Evolutionary conservation across 2,329 filamentous ascomycete species (phyloP), one percentile per base, ranked within the genome.

Genomic region (Neurospora sp.): DNA sequence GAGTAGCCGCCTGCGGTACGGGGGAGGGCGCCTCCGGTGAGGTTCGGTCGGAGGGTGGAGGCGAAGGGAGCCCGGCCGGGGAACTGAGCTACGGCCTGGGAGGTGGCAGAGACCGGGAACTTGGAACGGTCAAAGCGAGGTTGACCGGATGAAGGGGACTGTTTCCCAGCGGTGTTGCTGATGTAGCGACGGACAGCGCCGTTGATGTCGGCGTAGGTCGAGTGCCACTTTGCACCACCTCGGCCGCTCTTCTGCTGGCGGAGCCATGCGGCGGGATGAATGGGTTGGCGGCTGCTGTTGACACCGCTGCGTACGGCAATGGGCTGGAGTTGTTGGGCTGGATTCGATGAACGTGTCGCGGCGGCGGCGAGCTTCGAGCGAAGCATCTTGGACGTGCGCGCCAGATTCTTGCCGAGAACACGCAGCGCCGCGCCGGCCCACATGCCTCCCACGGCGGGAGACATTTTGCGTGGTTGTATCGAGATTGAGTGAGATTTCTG

Each of bases 1-100:
- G 85, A 85, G 78, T 99, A 99, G n/a, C 96, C 96, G 74, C 95
- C 93, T 8, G 94, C 92, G 46, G 92, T 93, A 70, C 95, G 89
- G 40, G 92, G 90, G 66, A 97, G 82, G 33, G 93, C 90, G 58
- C 95, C 94, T 67, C 93, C 95, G 0, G 94, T 97, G 73, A 98
- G 83, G 78, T 97, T 98, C 2, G 96, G 96, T 42, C 96, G 91
- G 42, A 99, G 87, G 1, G 94, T 91, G 68, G 90, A 93, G 4
- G 93, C 91, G 79, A 98, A 98, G 0, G 95, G 95, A 38, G 93
- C 90, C 68, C 92, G 89, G 38, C 89, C 89, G 17, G 92, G 89
- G 71, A 91, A 86, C 72, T 89, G 87, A 39, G 84, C 85, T 70
- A 88, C 80, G 62, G 82, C 83, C 62, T 83, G 83, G 17, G 84